These are phyloP conservation scores for Monosporozyma unispora DNA, from an alignment of 805 yeast genomes.

Conservation along the genomic window DNA sequence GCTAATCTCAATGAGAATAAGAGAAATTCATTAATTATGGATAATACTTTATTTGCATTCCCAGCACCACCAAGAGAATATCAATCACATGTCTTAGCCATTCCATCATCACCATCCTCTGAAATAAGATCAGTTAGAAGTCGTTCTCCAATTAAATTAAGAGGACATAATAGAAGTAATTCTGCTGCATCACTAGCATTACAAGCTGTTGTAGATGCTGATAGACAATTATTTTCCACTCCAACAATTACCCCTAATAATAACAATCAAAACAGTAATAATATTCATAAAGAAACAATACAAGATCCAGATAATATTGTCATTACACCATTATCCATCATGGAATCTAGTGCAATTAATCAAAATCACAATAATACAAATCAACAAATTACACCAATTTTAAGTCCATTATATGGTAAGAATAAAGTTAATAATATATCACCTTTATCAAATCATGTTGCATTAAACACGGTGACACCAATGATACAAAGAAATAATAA, in stretches of 20 bases:
- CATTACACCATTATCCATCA: neutral
- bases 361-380: neutral
- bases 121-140: conserved; percentile 11
- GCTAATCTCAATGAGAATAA: conserved; percentile 29
- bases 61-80: conserved; percentile 67
- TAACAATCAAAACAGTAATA: neutral
- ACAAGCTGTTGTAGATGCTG: conserved; percentile 67
- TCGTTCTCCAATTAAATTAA: conserved; percentile 11
- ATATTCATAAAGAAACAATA: neutral
- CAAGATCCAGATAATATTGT: neutral
- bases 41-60: conserved; percentile 33
- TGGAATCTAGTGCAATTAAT: neutral
- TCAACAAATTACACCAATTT: neutral
- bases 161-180: conserved; percentile 31
- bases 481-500: neutral
- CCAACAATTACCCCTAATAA: too few relatives aligned
- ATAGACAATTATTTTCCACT: conserved; percentile 11
- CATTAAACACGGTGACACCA: neutral
- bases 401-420: neutral
- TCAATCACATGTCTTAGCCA: conserved; percentile 48
- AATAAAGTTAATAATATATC: neutral
- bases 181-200: conserved; percentile 58
- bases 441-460: neutral
- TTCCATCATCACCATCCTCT: conserved; percentile 32
- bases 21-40: conserved; percentile 30